A percentile compares a stretch with the other conserved stretches of the same genome.
These are phyloP conservation scores for Cunninghamia lanceolata DNA, from an alignment of 75 land plant species.

Conservation along the genomic window DNA sequence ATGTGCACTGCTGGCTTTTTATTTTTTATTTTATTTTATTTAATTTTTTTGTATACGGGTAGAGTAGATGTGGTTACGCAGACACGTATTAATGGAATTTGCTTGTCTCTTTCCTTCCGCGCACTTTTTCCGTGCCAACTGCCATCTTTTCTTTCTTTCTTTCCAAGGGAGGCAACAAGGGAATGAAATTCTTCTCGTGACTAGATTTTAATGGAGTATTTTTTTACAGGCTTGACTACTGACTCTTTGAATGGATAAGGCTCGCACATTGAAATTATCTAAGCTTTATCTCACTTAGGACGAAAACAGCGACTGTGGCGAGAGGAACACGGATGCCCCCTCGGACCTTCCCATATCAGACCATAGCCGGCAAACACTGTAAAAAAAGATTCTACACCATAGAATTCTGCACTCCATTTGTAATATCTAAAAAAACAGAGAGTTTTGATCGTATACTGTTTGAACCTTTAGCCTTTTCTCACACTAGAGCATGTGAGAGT, in stretches of 20 bases:
- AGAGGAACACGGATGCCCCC: background rate
- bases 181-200: background rate
- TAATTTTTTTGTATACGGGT: background rate
- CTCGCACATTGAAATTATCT: background rate
- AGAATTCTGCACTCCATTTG: background rate
- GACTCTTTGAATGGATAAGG: background rate
- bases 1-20: background rate
- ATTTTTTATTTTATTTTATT: no score
- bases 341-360: background rate
- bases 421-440: no score
- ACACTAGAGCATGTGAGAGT: no score
- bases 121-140: background rate
- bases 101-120: background rate
- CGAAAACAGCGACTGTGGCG: background rate
- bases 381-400: background rate
- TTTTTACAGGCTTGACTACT: no score
- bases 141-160: background rate
- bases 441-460: background rate
- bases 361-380: background rate
- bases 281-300: background rate
- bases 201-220: background rate
- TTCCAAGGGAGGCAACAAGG: fast-evolving
- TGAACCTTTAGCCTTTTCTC: background rate
- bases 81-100: background rate
- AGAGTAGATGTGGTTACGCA: background rate